phyloP scores from a whole-genome alignment of 1,284 basidiomycete genomes.

The Ustilago sp. region DNA sequence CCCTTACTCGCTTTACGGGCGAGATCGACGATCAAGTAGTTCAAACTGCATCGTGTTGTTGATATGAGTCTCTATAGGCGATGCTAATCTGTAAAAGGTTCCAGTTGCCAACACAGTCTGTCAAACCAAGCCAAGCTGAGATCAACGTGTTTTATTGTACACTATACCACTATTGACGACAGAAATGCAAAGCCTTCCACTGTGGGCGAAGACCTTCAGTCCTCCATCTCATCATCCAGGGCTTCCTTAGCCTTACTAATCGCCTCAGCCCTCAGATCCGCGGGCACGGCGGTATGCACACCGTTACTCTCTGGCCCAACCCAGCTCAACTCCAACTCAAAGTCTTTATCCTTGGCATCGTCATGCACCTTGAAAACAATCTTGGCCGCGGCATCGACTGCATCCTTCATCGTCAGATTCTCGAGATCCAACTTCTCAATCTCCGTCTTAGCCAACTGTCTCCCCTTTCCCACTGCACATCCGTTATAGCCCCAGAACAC shows the following conservation, averaged over 20 bases:
- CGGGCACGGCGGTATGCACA: slow-evolving; percentile 84
- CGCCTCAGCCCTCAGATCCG: slow-evolving; percentile 83
- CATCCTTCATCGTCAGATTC: slow-evolving; percentile 75
- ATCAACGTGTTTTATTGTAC: slow-evolving; percentile 10
- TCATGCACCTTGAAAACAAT: slow-evolving; percentile 95
- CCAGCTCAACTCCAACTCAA: slow-evolving; percentile 98
- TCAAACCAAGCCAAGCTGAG: background rate
- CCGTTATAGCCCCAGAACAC: slow-evolving; percentile 78
- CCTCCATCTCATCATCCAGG: slow-evolving; percentile 85
- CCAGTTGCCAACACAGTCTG: background rate
- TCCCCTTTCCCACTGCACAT: slow-evolving; percentile 90
- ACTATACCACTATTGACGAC: background rate
- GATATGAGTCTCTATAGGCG: too few species aligned
- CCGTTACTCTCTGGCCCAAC: slow-evolving; percentile 86
- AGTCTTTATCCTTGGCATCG: slow-evolving; percentile 95
- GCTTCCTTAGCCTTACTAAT: slow-evolving; percentile 89
- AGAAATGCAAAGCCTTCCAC: background rate
- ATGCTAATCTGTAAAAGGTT: background rate
- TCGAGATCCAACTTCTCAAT: slow-evolving; percentile 92
- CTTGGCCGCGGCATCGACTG: slow-evolving; percentile 66
- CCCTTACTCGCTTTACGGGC: too few species aligned
- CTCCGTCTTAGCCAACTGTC: slow-evolving; percentile 97
- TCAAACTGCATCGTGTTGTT: too few species aligned
- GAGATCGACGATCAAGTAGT: background rate
- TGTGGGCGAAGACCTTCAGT: slow-evolving; percentile 65